Evolutionary conservation across 768 basidiomycete genomes (phyloP).

Genomic region (Lactarius evosmus): DNA sequence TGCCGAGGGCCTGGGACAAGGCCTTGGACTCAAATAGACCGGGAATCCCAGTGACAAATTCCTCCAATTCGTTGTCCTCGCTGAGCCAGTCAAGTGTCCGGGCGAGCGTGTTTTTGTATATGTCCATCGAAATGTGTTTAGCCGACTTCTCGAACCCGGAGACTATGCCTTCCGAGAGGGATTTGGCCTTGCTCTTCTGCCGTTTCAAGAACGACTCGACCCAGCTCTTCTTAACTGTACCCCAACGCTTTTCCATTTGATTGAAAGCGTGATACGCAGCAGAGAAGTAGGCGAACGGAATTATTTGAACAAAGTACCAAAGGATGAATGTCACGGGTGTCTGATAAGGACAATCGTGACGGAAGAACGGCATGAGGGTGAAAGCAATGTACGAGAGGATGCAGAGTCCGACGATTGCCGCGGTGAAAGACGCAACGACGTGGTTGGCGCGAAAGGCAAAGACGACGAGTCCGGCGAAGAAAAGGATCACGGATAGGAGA

Average conservation of each 20-base stretch:
- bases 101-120: neutral
- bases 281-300: neutral
- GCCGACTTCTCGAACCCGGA: neutral
- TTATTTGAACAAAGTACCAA: neutral
- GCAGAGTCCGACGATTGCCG: neutral
- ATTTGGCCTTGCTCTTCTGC: neutral
- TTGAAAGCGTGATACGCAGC: too few relatives aligned
- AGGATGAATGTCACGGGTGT: neutral
- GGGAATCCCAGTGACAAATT: neutral
- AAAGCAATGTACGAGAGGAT: neutral
- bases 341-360: conserved; percentile 16
- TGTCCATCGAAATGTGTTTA: neutral
- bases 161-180: neutral
- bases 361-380: conserved; percentile 10
- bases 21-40: neutral
- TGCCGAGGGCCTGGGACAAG: too few relatives aligned
- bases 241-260: neutral
- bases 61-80: neutral
- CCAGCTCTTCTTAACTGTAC: neutral
- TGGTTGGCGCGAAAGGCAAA: conserved; percentile 10
- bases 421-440: conserved; percentile 1
- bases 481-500: conserved; percentile 5
- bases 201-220: neutral
- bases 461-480: conserved; percentile 9
- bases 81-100: neutral